These are phyloP conservation scores for Anethum foeniculum DNA, from an alignment of 140 eudicot genomes.

Conservation along the genomic window DNA sequence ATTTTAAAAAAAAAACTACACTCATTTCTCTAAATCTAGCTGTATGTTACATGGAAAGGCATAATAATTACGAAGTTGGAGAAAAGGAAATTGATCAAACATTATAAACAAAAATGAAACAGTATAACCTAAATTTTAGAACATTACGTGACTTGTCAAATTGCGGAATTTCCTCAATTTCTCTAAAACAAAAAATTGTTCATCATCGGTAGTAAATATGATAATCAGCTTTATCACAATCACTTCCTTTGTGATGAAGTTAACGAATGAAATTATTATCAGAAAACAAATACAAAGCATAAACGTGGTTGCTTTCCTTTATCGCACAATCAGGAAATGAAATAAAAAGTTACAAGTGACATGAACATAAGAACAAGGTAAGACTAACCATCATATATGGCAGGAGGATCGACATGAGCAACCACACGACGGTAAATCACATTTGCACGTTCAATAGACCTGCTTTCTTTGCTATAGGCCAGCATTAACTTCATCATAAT, in stretches of 20 bases:
- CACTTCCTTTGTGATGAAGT: neutral
- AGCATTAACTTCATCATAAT: constrained; percentile 59
- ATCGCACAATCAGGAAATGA: neutral
- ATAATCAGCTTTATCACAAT: neutral
- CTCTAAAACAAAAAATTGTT: neutral
- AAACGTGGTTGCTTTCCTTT: neutral
- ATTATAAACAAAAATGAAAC: neutral
- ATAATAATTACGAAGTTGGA: neutral
- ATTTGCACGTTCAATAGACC: constrained; percentile 69
- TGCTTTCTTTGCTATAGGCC: constrained; percentile 84
- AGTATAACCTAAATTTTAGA: neutral
- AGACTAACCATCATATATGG: constrained; percentile 65
- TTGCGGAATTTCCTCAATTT: neutral
- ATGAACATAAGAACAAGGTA: neutral
- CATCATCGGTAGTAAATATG: neutral
- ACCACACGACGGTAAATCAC: constrained; percentile 64
- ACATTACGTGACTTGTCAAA: neutral
- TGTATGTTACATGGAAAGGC: neutral
- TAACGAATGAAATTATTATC: neutral
- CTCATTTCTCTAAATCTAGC: neutral
- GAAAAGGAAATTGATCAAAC: neutral
- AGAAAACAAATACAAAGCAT: neutral
- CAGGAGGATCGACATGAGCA: constrained; percentile 72
- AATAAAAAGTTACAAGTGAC: neutral
- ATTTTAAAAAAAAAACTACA: neutral